These are phyloP conservation scores for Phytopythium oedochilum DNA, from an alignment of 352 stramenopile species.

Conservation along the genomic window DNA sequence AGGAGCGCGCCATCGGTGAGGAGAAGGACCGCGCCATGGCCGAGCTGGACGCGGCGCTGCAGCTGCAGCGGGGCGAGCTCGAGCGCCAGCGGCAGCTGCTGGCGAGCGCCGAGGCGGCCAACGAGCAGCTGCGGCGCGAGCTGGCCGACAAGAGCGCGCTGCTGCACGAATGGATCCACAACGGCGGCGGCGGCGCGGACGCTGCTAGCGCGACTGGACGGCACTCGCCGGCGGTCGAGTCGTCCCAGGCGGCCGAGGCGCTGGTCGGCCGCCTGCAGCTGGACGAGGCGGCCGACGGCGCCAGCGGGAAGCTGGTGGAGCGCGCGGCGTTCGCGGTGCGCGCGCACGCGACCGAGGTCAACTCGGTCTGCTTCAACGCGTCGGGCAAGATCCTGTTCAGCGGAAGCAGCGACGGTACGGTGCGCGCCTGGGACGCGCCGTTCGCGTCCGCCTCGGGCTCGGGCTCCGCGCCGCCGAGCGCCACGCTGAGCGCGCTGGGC, in stretches of 20 bases:
- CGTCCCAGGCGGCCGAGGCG: constrained; percentile 44
- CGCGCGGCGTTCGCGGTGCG: constrained; percentile 53
- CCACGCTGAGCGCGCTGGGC: constrained; percentile 26
- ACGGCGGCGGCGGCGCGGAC: constrained; percentile 22
- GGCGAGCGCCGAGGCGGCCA: constrained; percentile 44
- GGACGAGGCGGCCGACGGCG: constrained; percentile 8
- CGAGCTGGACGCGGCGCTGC: constrained; percentile 50
- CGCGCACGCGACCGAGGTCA: constrained; percentile 79
- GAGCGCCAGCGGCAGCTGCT: constrained; percentile 45
- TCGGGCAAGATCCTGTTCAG: constrained; percentile 81
- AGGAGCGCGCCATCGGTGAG: constrained; percentile 54
- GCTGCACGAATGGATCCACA: constrained; percentile 60
- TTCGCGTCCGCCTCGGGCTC: no score
- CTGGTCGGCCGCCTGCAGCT: constrained; percentile 39
- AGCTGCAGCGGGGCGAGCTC: constrained; percentile 50
- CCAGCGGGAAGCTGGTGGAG: constrained; percentile 24
- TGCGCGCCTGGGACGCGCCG: constrained; percentile 70
- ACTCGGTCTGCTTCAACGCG: constrained; percentile 81
- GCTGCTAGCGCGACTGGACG: constrained; percentile 3
- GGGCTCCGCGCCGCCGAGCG: constrained; percentile 13
- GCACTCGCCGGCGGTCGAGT: constrained; percentile 9
- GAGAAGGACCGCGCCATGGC: constrained; percentile 69
- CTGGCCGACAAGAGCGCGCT: constrained; percentile 52
- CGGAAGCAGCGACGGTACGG: constrained; percentile 77
- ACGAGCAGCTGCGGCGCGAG: constrained; percentile 28